phyloP scores from a whole-genome alignment of 2,329 filamentous ascomycete species.

The Monilinia fructigena region DNA sequence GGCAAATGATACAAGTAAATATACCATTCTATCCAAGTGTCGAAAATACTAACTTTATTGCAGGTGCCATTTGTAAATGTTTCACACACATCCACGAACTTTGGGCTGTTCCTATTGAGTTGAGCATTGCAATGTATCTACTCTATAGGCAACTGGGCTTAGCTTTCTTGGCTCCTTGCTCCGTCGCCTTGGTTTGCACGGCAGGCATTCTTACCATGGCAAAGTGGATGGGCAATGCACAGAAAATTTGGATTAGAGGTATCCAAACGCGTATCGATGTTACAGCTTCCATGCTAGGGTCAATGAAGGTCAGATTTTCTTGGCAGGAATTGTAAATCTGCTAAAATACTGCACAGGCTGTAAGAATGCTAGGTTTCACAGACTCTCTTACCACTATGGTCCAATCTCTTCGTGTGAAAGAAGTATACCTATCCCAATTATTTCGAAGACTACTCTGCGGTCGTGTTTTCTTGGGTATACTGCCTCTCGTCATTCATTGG shows the following conservation, averaged over 20 bases:
- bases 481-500: background rate
- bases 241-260: constrained; percentile 38
- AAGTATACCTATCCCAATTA: constrained; percentile 43
- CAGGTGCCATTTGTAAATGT: constrained; percentile 36
- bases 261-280: constrained; percentile 38
- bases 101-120: constrained; percentile 38
- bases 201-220: constrained; percentile 32
- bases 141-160: constrained; percentile 37
- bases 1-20: constrained; percentile 23
- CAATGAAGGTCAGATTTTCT: constrained; percentile 36
- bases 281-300: constrained; percentile 37
- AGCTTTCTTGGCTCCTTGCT: constrained; percentile 33
- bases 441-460: constrained; percentile 41
- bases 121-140: constrained; percentile 37
- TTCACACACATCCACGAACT: constrained; percentile 38
- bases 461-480: constrained; percentile 30
- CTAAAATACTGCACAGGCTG: constrained; percentile 28
- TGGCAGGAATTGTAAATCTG: background rate
- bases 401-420: constrained; percentile 42
- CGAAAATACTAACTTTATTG: constrained; percentile 7
- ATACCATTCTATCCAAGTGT: background rate
- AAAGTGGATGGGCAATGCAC: constrained; percentile 33
- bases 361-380: constrained; percentile 42
- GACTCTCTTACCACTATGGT: constrained; percentile 40
- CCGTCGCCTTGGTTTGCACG: constrained; percentile 35